Evolutionary conservation across 257 asterid species (phyloP).

Genomic region (Ehretia macrophylla): DNA sequence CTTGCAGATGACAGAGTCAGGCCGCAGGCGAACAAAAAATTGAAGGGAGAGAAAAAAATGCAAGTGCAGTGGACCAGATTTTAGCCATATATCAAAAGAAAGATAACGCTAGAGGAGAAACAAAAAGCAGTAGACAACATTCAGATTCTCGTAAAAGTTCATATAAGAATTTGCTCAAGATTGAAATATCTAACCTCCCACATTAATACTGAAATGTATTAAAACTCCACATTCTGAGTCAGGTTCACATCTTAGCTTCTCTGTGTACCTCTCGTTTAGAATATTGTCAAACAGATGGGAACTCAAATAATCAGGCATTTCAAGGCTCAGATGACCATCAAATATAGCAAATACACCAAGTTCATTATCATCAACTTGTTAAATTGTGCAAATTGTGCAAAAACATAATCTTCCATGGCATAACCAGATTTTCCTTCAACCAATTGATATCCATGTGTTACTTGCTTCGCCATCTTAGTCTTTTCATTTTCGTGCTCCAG

Average conservation of each 20-base stretch:
- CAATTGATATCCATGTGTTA: constrained; percentile 75
- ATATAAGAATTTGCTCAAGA: too few relatives aligned
- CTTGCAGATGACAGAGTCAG: constrained; percentile 77
- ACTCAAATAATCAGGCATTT: constrained; percentile 63
- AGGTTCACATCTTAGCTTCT: background rate
- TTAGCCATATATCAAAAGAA: too few relatives aligned
- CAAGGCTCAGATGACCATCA: constrained; percentile 86
- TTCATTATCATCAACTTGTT: constrained; percentile 58
- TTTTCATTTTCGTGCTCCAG: constrained; percentile 76
- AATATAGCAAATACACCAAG: constrained; percentile 82
- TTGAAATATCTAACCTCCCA: too few relatives aligned
- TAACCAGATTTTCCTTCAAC: constrained; percentile 74
- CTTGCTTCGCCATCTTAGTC: constrained; percentile 67
- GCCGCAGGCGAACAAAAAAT: constrained; percentile 30
- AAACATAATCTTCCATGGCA: constrained; percentile 80
- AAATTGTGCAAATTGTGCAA: constrained; percentile 69
- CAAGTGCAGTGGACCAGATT: too few relatives aligned
- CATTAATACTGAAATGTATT: too few relatives aligned
- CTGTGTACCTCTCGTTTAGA: constrained; percentile 48
- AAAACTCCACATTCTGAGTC: too few relatives aligned
- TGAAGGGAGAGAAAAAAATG: background rate
- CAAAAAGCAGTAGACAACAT: too few relatives aligned
- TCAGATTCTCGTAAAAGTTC: too few relatives aligned
- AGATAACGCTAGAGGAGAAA: too few relatives aligned
- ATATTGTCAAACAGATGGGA: constrained; percentile 75